Base-by-base conservation (phyloP, 805 yeast genomes). In the Cyberlindnera euphorbiiphila region DNA sequence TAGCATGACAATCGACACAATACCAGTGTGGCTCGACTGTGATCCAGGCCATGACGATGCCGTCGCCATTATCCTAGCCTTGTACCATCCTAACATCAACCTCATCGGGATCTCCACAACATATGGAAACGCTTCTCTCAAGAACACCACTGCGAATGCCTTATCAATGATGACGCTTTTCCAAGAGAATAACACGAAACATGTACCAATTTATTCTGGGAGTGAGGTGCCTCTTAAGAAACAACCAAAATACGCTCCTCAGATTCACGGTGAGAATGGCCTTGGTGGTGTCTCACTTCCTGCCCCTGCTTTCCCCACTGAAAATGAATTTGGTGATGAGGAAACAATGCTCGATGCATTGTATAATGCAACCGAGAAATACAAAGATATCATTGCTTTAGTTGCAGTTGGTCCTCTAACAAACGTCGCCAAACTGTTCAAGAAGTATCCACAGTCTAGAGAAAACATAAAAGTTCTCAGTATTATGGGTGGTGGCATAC, bases 41-140 rank as follows among this genome's bases (percentile, higher is more conserved):
- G 96, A 87, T 54, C 95, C 95, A 0, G 95, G 96, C 2, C 93
- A 83, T 52, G 96, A 87, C 54, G 96, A 87, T 51, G 81, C 85
- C 2, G 71, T 85, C 30, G 95, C 93, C 4, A 66, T 87, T 7
- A 61, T 84, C 9, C 46, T 87, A 18, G 76, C 85, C 0, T 64
- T 75, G 7, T 74, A 71, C 51, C 72, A 78, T 45, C 84, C 86
- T 0, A 61, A 68, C 18, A 50, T 60, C 51, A 14, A 59, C 9
- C 35, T 54, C 14, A 37, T 53, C 9, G 69, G 64, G 5, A 66
- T 59, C 31, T 54, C 49, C 7, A 65, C 60, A 2, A 60, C 62
- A 47, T 66, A 65, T 7, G 76, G 74, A 22, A 68, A 63, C 43
- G 55, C 49, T 9, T 59, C 66, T 1, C 41, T 74, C 13, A 67